Evolutionary conservation across 306 rosid genomes (phyloP), one percentile per base, ranked within the genome.

Genomic region (Casuarina glauca): DNA sequence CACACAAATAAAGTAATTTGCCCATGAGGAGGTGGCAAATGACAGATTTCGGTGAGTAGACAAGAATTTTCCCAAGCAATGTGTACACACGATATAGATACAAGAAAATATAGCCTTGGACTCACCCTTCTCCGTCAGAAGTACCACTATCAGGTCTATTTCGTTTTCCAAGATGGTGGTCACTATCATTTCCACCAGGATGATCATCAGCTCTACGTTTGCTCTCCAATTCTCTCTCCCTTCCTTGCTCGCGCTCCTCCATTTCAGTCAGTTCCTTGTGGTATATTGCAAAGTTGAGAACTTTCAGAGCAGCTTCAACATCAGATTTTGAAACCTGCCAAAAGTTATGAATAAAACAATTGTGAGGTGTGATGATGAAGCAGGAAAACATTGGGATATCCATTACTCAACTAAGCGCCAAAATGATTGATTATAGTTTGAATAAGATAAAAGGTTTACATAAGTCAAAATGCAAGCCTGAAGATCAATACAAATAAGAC

Each of bases 211-310:
- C 93, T 78, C 55, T 75, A 46, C 96, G 92, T 54, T 90, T 88
- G 76, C 90, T 90, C 84, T 87, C 92, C 72, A 58, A 26, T 76
- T 91, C 97, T 70, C 78, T 87, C 74, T 89, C 98, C 80, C 93
- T 87, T 76, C 83, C 93, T 52, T 88, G 85, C 79, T 93, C 97
- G 7, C 99, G 91, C 69, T 95, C 97, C 60, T 93, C 97, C 99
- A 95, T 95, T 79, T 95, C 97, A 72, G 89, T 85, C 82, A 95
- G 84, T 80, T 95, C 99, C 81, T 83, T 87, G 77, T 95, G 99
- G 86, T 95, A 95, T 82, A 95, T 95, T 54, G 99, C 99, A 81
- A 93, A 95, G 75, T 95, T 88, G 50, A 95, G 86, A 82, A 95
- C 86, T 80, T 89, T 84, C 68, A 93, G 80, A 16, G 99, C 97